Conservation (phyloP, 345 rosid species). For the Rhodamnia argentea region DNA sequence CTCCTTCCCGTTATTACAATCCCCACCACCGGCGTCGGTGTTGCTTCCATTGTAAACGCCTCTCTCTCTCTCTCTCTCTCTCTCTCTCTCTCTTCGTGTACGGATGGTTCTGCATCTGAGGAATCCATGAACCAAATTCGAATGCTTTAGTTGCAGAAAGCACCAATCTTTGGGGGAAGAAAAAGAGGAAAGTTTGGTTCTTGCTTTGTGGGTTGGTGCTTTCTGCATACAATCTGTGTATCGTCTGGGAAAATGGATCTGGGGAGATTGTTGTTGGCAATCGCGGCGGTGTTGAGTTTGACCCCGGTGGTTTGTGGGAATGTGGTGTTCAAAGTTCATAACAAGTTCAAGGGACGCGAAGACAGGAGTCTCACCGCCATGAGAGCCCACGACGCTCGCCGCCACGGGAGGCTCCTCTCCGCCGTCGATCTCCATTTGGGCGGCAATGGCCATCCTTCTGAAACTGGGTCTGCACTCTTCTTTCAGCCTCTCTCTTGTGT, state of each 20-base stretch:
- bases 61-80: background rate
- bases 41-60: background rate
- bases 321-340: conserved; percentile 19
- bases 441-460: conserved; percentile 33
- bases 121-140: background rate
- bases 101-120: background rate
- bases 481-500: background rate
- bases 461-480: conserved; percentile 17
- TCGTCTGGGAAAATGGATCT: conserved; percentile 8
- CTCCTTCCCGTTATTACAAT: background rate
- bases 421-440: conserved; percentile 23
- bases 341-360: conserved; percentile 10
- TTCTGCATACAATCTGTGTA: background rate
- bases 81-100: background rate
- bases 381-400: conserved; percentile 27
- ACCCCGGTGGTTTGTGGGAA: conserved; percentile 7
- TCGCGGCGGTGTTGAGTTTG: background rate
- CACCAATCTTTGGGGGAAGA: background rate
- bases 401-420: conserved; percentile 27
- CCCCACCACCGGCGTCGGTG: background rate
- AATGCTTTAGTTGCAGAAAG: background rate
- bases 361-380: conserved; percentile 11
- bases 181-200: background rate
- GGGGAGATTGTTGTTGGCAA: conserved; percentile 1
- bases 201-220: background rate